phyloP scores from a whole-genome alignment of 352 stramenopile species.

The Achlya hypogyna region DNA sequence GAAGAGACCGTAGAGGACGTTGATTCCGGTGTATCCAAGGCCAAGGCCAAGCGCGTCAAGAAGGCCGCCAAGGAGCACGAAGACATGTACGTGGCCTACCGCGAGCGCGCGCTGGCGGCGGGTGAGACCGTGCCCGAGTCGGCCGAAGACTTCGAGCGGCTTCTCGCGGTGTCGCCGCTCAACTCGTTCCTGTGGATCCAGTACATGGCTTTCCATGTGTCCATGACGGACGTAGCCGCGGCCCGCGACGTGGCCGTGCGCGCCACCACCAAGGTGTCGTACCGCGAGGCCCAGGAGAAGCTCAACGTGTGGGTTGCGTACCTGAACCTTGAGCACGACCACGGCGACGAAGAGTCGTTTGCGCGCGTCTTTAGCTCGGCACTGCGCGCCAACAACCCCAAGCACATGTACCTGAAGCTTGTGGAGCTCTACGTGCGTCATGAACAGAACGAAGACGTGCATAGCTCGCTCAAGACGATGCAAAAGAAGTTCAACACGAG shows the following conservation, averaged over 20 bases:
- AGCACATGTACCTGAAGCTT: slow-evolving; percentile 92
- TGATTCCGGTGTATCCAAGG: slow-evolving; percentile 34
- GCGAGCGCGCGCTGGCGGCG: slow-evolving; percentile 89
- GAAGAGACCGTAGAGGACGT: slow-evolving; percentile 38
- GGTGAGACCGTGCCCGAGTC: slow-evolving; percentile 89
- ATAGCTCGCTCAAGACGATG: slow-evolving; percentile 71
- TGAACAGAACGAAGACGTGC: slow-evolving; percentile 54
- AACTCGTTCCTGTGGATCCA: slow-evolving; percentile 96
- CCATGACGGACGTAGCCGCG: slow-evolving; percentile 88
- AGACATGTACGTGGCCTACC: slow-evolving; percentile 90
- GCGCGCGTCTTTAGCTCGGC: slow-evolving; percentile 87
- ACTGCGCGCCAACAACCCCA: slow-evolving; percentile 91
- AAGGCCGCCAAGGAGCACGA: slow-evolving; percentile 90
- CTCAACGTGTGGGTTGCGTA: slow-evolving; percentile 95
- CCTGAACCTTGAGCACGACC: slow-evolving; percentile 95
- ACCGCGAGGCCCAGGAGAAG: slow-evolving; percentile 94
- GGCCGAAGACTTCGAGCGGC: slow-evolving; percentile 91
- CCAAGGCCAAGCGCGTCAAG: slow-evolving; percentile 70
- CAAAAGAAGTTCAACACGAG: slow-evolving; percentile 90
- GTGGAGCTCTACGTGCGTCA: slow-evolving; percentile 87
- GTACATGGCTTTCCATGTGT: slow-evolving; percentile 97
- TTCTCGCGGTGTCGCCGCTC: slow-evolving; percentile 90
- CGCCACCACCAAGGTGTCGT: slow-evolving; percentile 91
- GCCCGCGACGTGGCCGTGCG: slow-evolving; percentile 88
- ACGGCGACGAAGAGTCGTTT: slow-evolving; percentile 87